Percentiles rank a stretch among this genome's conserved stretches.
Conservation (phyloP, 306 rosid species). For the Arachis hypogaea region DNA sequence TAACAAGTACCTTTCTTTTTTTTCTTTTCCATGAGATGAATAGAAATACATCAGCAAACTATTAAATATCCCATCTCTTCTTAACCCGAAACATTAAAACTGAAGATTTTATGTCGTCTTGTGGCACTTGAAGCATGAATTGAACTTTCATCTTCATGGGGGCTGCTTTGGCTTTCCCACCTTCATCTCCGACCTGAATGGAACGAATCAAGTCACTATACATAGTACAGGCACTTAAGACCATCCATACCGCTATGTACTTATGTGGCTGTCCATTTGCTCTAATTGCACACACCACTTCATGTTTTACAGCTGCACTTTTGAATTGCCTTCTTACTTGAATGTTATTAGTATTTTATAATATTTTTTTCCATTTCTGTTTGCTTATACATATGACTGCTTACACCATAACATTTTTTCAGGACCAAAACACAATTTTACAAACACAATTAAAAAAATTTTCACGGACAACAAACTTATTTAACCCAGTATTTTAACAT, state of each 20-base stretch:
- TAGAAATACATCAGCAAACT: conserved; percentile 11
- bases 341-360: no score
- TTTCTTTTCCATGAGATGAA: neutral
- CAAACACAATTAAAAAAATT: no score
- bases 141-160: conserved; percentile 96
- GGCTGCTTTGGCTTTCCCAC: conserved; percentile 84
- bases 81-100: conserved; percentile 87
- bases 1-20: neutral
- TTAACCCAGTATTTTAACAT: neutral
- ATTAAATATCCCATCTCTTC: conserved; percentile 92
- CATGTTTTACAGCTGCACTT: no score
- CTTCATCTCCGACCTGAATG: conserved; percentile 91
- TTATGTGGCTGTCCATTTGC: no score
- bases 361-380: no score
- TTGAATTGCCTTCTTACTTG: no score
- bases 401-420: no score
- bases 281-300: neutral
- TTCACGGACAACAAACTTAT: no score
- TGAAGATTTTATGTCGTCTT: conserved; percentile 77
- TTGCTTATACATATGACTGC: no score
- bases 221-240: conserved; percentile 2
- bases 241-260: neutral
- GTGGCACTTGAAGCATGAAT: conserved; percentile 98
- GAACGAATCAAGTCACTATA: conserved; percentile 21
- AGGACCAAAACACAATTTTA: no score